phyloP scores from a whole-genome alignment of 2,329 filamentous ascomycete species.

The Colletotrichum sojae region DNA sequence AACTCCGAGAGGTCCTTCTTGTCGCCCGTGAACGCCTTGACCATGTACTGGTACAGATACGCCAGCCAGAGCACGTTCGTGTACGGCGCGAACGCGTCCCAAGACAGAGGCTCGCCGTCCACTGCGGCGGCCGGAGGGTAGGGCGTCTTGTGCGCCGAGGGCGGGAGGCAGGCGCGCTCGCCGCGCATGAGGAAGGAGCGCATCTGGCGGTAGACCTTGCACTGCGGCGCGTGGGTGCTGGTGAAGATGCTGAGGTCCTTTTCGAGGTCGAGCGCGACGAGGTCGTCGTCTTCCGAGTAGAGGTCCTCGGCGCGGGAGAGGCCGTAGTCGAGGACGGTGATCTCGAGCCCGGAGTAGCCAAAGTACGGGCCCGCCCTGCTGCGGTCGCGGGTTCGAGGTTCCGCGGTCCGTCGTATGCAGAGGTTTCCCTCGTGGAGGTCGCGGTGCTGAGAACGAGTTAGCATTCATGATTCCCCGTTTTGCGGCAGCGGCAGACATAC shows the following conservation, averaged over 20 bases:
- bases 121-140: slow-evolving; percentile 50
- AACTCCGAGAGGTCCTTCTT: slow-evolving; percentile 63
- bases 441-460: slow-evolving; percentile 63
- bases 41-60: slow-evolving; percentile 71
- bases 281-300: slow-evolving; percentile 46
- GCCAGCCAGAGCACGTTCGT: slow-evolving; percentile 77
- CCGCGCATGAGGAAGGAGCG: slow-evolving; percentile 68
- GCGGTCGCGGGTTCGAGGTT: slow-evolving; percentile 50
- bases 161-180: slow-evolving; percentile 65
- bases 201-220: slow-evolving; percentile 74
- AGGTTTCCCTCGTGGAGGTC: slow-evolving; percentile 77
- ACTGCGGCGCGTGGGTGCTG: slow-evolving; percentile 72
- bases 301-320: slow-evolving; percentile 70
- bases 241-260: slow-evolving; percentile 72
- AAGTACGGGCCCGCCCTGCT: slow-evolving; percentile 57
- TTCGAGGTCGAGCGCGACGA: slow-evolving; percentile 72
- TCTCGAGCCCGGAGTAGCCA: slow-evolving; percentile 72
- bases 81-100: slow-evolving; percentile 70
- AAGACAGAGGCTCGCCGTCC: slow-evolving; percentile 63
- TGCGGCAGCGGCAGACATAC: slow-evolving; percentile 50
- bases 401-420: slow-evolving; percentile 64
- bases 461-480: background rate
- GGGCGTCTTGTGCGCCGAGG: slow-evolving; percentile 61
- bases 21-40: slow-evolving; percentile 61
- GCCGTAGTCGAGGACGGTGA: slow-evolving; percentile 77